These are phyloP conservation scores for Cornus kousa DNA, from an alignment of 148 eudicot genomes.

Conservation along the genomic window DNA sequence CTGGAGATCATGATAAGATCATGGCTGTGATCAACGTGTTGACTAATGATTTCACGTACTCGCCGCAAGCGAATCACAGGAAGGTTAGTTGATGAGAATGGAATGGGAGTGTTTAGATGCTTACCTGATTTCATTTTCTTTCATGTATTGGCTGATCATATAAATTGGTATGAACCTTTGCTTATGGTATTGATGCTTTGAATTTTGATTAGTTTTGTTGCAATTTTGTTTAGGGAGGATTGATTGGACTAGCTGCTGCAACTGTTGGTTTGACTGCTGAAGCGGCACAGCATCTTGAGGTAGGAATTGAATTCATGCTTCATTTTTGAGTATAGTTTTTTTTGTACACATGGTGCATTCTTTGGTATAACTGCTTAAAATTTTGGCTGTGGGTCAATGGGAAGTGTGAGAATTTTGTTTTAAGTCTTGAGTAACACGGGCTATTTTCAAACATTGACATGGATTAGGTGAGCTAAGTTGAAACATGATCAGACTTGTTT, in stretches of 20 bases:
- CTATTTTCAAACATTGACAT: neutral
- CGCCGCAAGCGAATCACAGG: constrained; percentile 90
- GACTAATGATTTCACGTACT: constrained; percentile 63
- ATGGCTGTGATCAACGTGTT: constrained; percentile 77
- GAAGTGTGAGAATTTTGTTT: neutral
- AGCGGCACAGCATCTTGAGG: constrained; percentile 97
- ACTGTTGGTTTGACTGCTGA: constrained; percentile 90
- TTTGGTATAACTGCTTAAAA: neutral
- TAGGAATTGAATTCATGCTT: constrained; percentile 11
- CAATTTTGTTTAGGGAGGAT: constrained; percentile 69
- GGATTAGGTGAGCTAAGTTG: neutral
- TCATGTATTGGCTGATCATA: neutral
- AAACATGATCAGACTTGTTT: neutral
- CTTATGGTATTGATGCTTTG: neutral
- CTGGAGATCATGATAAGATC: constrained; percentile 84
- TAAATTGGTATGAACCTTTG: neutral
- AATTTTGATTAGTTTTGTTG: constrained; percentile 10
- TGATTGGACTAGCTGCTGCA: constrained; percentile 96
- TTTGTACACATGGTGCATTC: neutral
- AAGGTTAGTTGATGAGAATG: constrained; percentile 39
- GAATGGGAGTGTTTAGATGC: neutral
- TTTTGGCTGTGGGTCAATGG: neutral
- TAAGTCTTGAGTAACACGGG: neutral
- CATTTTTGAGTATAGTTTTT: no score
- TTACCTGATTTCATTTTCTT: neutral